A percentile compares a stretch with the other conserved stretches of the same genome.
These are phyloP conservation scores for Chaetomium globosum DNA, from an alignment of 2,329 filamentous ascomycete genomes.

Conservation along the genomic window DNA sequence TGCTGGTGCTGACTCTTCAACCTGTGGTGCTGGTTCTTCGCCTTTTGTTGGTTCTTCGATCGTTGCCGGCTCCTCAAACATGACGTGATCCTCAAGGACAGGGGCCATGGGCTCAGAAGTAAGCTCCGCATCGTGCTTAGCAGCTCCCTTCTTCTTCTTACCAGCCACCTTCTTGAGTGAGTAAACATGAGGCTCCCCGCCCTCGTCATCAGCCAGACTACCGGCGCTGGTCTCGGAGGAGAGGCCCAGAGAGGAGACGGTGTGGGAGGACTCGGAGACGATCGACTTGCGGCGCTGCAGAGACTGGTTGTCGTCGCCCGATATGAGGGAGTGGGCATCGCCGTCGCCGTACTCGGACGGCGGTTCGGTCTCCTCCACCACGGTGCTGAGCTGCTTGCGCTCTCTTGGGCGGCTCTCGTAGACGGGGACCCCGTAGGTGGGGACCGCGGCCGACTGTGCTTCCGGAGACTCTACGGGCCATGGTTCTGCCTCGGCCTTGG, in stretches of 20 bases:
- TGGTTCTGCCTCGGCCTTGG: slow-evolving; percentile 27
- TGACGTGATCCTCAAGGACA: too few relatives aligned
- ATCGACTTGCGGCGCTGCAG: slow-evolving; percentile 17
- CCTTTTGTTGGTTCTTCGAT: too few relatives aligned
- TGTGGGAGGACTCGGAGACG: slow-evolving; percentile 22
- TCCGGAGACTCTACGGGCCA: slow-evolving; percentile 26
- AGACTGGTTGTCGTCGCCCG: slow-evolving; percentile 14
- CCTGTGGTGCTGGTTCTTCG: neutral
- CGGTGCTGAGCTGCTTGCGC: slow-evolving; percentile 31
- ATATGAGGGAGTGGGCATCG: slow-evolving; percentile 23
- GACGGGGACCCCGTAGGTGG: slow-evolving; percentile 4
- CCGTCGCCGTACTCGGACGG: slow-evolving; percentile 26
- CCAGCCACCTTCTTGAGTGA: slow-evolving; percentile 26
- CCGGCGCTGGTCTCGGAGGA: slow-evolving; percentile 14
- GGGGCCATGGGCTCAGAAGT: too few relatives aligned
- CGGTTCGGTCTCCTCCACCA: slow-evolving; percentile 31
- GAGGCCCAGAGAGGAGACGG: slow-evolving; percentile 18
- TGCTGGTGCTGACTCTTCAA: neutral
- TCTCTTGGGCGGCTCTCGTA: slow-evolving; percentile 24
- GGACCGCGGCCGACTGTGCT: slow-evolving; percentile 3
- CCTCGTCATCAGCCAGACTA: slow-evolving; percentile 15
- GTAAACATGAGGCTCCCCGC: slow-evolving; percentile 16
- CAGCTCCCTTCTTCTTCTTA: slow-evolving; percentile 37
- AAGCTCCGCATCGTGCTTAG: too few relatives aligned
- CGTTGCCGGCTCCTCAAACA: slow-evolving; percentile 11